A percentile compares a stretch with the other conserved stretches of the same genome.
These are phyloP conservation scores for Fusarium annulatum DNA, from an alignment of 2,329 filamentous ascomycete species.

Conservation along the genomic window DNA sequence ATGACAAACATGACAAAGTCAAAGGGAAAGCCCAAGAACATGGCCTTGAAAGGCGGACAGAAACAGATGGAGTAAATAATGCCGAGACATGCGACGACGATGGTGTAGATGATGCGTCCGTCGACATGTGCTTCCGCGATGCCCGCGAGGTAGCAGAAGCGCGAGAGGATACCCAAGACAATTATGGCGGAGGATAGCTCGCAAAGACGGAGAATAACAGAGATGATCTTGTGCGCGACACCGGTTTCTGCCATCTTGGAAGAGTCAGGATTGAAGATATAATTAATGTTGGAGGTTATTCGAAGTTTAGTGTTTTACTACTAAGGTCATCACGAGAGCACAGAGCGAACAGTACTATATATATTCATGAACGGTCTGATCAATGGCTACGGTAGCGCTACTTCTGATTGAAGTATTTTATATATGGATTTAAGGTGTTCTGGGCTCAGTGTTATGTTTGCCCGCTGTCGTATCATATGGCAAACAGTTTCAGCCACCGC, in stretches of 20 bases:
- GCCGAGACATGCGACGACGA: not conserved
- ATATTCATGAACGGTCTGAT: accelerated
- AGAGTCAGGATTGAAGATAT: not conserved
- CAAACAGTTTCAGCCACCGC: too few relatives aligned
- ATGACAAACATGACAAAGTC: conserved; percentile 9
- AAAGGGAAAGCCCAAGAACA: conserved; percentile 1
- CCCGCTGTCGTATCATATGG: accelerated
- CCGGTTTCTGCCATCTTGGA: not conserved
- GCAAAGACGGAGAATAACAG: not conserved
- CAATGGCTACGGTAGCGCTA: accelerated
- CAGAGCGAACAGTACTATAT: not conserved
- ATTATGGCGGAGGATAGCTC: not conserved
- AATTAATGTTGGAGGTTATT: not conserved
- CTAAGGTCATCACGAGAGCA: too few relatives aligned
- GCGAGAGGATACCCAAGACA: not conserved
- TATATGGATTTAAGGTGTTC: accelerated
- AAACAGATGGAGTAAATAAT: not conserved
- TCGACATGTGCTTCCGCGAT: not conserved
- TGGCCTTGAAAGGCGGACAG: not conserved
- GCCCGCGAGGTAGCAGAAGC: not conserved
- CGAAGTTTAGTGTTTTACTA: accelerated
- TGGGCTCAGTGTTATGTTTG: accelerated
- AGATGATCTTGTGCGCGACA: not conserved
- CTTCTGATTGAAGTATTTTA: accelerated
- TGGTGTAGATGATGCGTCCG: conserved; percentile 2